Evolutionary conservation across 805 yeast species (phyloP).

Genomic region (Suhomyces vadensis): DNA sequence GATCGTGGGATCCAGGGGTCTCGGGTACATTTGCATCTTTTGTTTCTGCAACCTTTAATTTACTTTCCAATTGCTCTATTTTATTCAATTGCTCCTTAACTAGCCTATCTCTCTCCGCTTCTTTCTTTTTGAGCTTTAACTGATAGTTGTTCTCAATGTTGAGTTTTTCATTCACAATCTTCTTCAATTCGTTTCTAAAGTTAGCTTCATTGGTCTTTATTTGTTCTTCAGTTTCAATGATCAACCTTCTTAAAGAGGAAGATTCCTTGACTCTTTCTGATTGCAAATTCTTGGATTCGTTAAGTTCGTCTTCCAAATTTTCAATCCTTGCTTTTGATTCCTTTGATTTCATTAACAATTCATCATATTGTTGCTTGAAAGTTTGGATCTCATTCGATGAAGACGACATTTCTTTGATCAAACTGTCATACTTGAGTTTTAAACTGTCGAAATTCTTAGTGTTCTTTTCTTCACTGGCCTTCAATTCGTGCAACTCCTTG

Average conservation of each 20-base stretch:
- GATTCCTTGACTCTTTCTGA: slow-evolving; percentile 84
- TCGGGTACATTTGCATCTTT: background rate
- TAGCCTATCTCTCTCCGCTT: slow-evolving; percentile 65
- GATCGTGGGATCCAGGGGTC: slow-evolving; percentile 6
- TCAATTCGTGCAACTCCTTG: slow-evolving; percentile 41
- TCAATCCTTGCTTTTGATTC: slow-evolving; percentile 66
- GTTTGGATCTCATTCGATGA: slow-evolving; percentile 43
- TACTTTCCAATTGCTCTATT: slow-evolving; percentile 39
- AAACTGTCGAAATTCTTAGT: slow-evolving; percentile 41
- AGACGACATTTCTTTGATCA: slow-evolving; percentile 33
- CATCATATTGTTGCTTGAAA: slow-evolving; percentile 70
- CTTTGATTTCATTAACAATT: slow-evolving; percentile 60
- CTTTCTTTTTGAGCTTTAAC: slow-evolving; percentile 49
- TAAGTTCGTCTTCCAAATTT: slow-evolving; percentile 77
- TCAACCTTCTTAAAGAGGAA: slow-evolving; percentile 63
- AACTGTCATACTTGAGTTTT: slow-evolving; percentile 36
- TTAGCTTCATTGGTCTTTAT: slow-evolving; percentile 55
- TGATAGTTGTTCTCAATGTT: slow-evolving; percentile 57
- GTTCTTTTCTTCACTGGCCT: slow-evolving; percentile 44
- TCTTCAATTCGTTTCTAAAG: slow-evolving; percentile 50
- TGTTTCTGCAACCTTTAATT: slow-evolving; percentile 19
- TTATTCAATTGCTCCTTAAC: slow-evolving; percentile 40
- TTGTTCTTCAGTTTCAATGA: slow-evolving; percentile 67
- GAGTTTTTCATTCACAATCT: slow-evolving; percentile 60
- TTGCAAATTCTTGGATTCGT: slow-evolving; percentile 67